Conservation (phyloP, 306 rosid species). For the Spatholobus suberectus region DNA sequence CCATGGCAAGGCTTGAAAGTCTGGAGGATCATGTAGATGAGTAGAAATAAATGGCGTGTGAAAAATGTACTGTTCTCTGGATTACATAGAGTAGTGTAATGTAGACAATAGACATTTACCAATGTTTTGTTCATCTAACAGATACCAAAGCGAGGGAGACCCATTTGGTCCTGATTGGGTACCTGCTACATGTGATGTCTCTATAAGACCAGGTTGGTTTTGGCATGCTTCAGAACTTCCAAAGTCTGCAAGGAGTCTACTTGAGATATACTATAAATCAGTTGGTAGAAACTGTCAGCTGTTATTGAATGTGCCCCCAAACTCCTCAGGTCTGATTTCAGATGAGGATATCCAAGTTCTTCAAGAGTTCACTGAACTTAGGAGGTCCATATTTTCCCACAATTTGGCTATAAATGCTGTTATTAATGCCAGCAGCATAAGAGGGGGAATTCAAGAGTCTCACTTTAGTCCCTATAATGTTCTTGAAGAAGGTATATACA, state of each 20-base stretch:
- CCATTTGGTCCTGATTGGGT: conserved; percentile 82
- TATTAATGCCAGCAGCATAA: conserved; percentile 65
- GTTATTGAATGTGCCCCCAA: conserved; percentile 87
- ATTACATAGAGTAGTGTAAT: conserved; percentile 2
- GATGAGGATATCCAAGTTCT: conserved; percentile 82
- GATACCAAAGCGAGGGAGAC: conserved; percentile 72
- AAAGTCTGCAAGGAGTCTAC: conserved; percentile 76
- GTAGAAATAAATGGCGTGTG: conserved; percentile 4
- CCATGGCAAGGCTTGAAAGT: not conserved
- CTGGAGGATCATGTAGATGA: not conserved
- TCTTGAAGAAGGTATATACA: conserved; percentile 66
- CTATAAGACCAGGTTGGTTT: conserved; percentile 93
- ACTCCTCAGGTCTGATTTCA: conserved; percentile 89
- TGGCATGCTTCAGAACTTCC: conserved; percentile 89
- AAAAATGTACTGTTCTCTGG: not conserved
- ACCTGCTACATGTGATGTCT: conserved; percentile 88
- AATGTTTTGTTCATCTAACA: conserved; percentile 49
- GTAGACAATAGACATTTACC: not conserved
- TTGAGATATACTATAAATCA: conserved; percentile 84
- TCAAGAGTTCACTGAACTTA: conserved; percentile 70
- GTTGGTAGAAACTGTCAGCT: conserved; percentile 81
- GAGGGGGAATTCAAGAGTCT: conserved; percentile 61
- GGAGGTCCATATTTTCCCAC: conserved; percentile 70
- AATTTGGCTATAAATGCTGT: conserved; percentile 68
- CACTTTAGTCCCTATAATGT: conserved; percentile 67